Evolutionary conservation across 345 rosid species (phyloP).

Genomic region (Theobroma cacao): DNA sequence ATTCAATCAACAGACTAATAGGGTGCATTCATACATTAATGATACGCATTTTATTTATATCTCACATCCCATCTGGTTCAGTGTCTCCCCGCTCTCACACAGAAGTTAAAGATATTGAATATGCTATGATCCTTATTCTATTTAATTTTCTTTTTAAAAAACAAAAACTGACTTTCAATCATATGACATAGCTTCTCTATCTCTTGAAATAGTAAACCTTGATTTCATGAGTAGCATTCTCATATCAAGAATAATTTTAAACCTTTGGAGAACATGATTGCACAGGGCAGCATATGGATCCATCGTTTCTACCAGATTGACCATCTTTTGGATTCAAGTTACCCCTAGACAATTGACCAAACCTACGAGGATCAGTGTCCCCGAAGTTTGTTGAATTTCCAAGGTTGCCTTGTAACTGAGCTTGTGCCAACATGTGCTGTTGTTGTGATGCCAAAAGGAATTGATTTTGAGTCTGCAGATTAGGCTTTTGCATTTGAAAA

Average conservation of each 20-base stretch:
- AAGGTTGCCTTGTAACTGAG: constrained; percentile 44
- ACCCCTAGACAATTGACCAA: constrained; percentile 44
- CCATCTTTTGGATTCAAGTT: constrained; percentile 51
- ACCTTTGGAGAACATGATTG: constrained; percentile 66
- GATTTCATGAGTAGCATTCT: neutral
- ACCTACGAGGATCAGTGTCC: constrained; percentile 50
- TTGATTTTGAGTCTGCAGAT: constrained; percentile 45
- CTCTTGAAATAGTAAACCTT: neutral
- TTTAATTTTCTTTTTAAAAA: neutral
- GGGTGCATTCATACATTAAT: neutral
- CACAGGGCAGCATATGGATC: constrained; percentile 51
- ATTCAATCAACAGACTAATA: neutral
- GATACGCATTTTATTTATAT: neutral
- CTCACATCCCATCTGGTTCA: neutral
- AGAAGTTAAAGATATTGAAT: neutral
- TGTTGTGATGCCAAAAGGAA: constrained; percentile 52
- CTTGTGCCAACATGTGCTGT: constrained; percentile 55
- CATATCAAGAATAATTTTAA: neutral
- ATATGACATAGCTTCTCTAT: neutral
- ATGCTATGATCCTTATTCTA: neutral
- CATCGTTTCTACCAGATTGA: constrained; percentile 51
- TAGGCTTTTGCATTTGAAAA: constrained; percentile 53
- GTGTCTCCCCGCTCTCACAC: neutral
- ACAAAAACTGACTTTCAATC: neutral
- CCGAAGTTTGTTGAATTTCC: constrained; percentile 44